A percentile compares a stretch with the other conserved stretches of the same genome.
These are phyloP conservation scores for Carex cristatella DNA, from an alignment of 176 grass and related monocot genomes.

Conservation along the genomic window DNA sequence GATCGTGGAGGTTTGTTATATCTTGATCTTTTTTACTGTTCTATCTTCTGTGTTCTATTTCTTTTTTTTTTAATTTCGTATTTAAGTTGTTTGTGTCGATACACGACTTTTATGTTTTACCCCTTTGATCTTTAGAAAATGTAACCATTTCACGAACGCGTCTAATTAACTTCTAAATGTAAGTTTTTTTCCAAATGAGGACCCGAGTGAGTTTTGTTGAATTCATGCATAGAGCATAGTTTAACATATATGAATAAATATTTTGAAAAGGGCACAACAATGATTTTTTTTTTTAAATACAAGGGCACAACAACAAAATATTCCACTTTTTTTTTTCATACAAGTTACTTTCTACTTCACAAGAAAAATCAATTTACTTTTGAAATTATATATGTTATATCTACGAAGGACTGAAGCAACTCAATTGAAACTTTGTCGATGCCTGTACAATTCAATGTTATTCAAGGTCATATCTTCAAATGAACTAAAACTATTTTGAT, in stretches of 20 bases:
- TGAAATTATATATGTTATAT: not conserved
- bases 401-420: not conserved
- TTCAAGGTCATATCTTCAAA: not conserved
- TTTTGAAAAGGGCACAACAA: too few species aligned
- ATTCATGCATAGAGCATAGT: not conserved
- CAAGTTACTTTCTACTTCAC: not conserved
- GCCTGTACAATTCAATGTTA: too few species aligned
- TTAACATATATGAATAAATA: too few species aligned
- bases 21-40: not conserved
- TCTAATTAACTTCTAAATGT: not conserved
- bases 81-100: not conserved
- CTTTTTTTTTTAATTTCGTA: not conserved
- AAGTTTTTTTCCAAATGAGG: not conserved
- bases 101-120: not conserved
- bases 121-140: not conserved
- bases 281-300: too few species aligned
- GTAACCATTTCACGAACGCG: not conserved
- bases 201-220: not conserved
- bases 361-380: not conserved
- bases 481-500: not conserved
- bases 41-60: not conserved
- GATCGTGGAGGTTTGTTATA: conserved; percentile 57
- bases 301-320: too few species aligned
- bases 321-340: too few species aligned
- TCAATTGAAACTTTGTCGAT: not conserved